Evolutionary conservation across 1,284 basidiomycete genomes (phyloP).

Genomic region (Boletus sp.): DNA sequence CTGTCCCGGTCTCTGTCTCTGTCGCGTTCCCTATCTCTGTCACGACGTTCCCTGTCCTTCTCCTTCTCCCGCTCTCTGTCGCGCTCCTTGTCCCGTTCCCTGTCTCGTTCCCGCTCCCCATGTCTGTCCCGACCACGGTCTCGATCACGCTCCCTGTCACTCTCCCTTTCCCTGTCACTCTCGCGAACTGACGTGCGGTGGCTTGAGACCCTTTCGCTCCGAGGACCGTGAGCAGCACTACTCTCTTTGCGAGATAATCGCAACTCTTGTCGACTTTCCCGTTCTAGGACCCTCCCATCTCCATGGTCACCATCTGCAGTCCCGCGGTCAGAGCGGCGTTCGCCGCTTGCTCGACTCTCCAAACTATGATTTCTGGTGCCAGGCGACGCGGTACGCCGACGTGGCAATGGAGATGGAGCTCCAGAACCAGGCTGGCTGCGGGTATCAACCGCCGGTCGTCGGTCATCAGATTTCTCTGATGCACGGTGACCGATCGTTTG

Average conservation of each 20-base stretch:
- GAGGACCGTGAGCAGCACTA: conserved; percentile 45
- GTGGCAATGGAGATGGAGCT: conserved; percentile 49
- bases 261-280: conserved; percentile 42
- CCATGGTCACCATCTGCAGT: conserved; percentile 40
- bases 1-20: conserved; percentile 37
- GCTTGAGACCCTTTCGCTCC: conserved; percentile 40
- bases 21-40: conserved; percentile 42
- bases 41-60: conserved; percentile 38
- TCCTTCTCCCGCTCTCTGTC: conserved; percentile 40
- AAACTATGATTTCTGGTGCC: conserved; percentile 62
- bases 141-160: conserved; percentile 45
- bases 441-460: conserved; percentile 32
- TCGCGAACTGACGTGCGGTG: conserved; percentile 35
- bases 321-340: conserved; percentile 53
- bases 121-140: conserved; percentile 40
- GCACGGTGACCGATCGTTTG: conserved; percentile 45
- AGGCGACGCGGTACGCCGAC: conserved; percentile 63
- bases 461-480: conserved; percentile 40
- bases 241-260: conserved; percentile 40
- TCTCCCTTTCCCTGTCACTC: conserved; percentile 41
- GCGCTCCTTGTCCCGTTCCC: conserved; percentile 38
- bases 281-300: conserved; percentile 53
- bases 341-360: conserved; percentile 69
- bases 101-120: conserved; percentile 43
- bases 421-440: conserved; percentile 47